A percentile compares a stretch with the other conserved stretches of the same genome.
phyloP scores from a whole-genome alignment of 306 rosid species.

The Cyclanthera cordifolia region DNA sequence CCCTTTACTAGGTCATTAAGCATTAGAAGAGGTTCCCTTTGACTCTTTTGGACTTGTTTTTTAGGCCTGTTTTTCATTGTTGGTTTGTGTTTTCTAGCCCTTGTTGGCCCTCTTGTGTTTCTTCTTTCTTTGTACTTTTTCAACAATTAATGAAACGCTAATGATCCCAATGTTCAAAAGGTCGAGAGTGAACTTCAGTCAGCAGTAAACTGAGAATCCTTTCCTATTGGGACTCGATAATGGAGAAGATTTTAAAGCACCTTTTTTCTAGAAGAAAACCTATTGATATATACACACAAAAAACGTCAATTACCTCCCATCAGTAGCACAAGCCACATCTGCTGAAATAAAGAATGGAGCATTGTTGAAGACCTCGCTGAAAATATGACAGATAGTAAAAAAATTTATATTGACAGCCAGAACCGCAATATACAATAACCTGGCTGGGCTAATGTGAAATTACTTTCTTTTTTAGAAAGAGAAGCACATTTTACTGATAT shows the following conservation, averaged over 20 bases:
- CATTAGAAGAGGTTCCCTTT: background rate
- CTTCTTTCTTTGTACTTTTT: background rate
- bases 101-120: background rate
- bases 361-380: constrained; percentile 79
- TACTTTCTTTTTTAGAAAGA: background rate
- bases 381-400: constrained; percentile 20
- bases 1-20: background rate
- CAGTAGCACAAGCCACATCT: constrained; percentile 61
- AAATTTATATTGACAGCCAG: constrained; percentile 12
- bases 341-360: constrained; percentile 93
- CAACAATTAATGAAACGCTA: background rate
- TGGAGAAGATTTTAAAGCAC: background rate
- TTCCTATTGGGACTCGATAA: background rate
- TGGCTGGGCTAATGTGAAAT: background rate
- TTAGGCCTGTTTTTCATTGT: background rate
- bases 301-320: constrained; percentile 33
- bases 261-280: background rate
- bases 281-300: background rate
- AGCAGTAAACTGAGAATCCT: background rate
- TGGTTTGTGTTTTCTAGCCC: background rate
- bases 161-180: background rate
- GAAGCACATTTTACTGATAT: background rate
- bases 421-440: background rate
- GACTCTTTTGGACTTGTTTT: background rate
- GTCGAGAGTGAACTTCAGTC: background rate